Evolutionary conservation across 148 eudicot genomes (phyloP), one percentile per base, ranked within the genome.

Genomic region (Amaranthus palmeri): DNA sequence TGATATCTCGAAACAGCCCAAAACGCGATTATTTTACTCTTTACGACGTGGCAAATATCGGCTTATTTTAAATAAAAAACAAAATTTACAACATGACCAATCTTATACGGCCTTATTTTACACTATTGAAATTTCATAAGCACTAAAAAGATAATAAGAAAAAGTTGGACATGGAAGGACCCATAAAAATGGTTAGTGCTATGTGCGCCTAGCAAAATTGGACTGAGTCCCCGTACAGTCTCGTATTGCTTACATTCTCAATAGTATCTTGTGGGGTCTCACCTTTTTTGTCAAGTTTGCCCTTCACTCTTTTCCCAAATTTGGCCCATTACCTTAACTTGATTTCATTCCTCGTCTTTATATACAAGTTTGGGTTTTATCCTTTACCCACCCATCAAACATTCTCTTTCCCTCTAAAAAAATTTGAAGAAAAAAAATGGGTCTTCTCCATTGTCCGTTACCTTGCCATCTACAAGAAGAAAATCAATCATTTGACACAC

Each of bases 401-500:
- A 63, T 41, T 49, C 13, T 42, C 40, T 10, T 36, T 61, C 67
- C 44, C 53, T 17, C 52, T 66, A 64, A 60, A 47, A 25, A 50
- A 46, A 41, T 69, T 74, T 48, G 47, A 63, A 48, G 44, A 69
- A 7, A 42, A 62, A 43, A 67, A 74, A 87, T 87, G 91, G 80
- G 70, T 45, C 40, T 88, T 65, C 85, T 82, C 41, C 86, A 83
- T 70, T 80, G 81, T 66, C 82, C 85, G 55, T 70, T 75, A 57
- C 74, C 76, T 51, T 77, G 71, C 80, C 79, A 77, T 47, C 5
- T 79, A 65, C 61, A 47, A 13, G 72, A 77, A 57, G 80, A 69
- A 61, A 86, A 79, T 5, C 63, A 78, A 65, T 62, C 72, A 25
- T 25, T 25, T 36, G 64, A 73, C 47, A 57, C 80, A 5, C n/a